Evolutionary conservation across 208 protist genomes (phyloP).

Genomic region (Herpetomonas samuelpessoai): DNA sequence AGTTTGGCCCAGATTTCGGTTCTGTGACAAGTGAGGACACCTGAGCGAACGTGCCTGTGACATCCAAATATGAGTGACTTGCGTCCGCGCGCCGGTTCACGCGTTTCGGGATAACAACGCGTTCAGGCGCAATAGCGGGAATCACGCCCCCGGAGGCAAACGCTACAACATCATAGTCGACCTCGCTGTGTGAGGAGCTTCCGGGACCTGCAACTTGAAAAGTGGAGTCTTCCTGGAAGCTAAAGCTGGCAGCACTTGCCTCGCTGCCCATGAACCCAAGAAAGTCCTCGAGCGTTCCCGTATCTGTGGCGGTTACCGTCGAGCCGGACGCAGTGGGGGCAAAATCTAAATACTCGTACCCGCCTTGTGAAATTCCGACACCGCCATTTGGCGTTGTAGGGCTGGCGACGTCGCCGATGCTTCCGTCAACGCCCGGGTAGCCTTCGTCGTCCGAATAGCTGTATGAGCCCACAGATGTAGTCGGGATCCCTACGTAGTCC

Average conservation of each 20-base stretch:
- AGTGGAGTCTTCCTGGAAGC: constrained; percentile 6
- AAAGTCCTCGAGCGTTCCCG: constrained; percentile 5
- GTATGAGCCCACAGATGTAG: no score
- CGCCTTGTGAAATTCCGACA: neutral
- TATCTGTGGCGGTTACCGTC: neutral
- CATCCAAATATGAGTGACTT: no score
- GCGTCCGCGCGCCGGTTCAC: neutral
- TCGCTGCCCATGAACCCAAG: neutral
- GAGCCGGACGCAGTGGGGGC: neutral
- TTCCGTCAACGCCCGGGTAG: neutral
- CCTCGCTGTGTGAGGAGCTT: neutral
- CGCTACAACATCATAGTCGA: neutral
- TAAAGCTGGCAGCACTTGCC: neutral
- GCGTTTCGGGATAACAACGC: no score
- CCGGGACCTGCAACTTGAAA: neutral
- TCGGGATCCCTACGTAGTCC: constrained; percentile 2
- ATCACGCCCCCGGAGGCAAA: neutral
- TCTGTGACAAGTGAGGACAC: no score
- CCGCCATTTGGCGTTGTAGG: neutral
- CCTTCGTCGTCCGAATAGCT: neutral
- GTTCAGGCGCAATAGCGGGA: no score
- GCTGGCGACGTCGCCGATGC: neutral
- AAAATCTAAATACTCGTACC: constrained; percentile 1
- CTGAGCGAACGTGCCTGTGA: neutral
- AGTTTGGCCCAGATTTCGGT: neutral